Evolutionary conservation across 1,284 basidiomycete genomes (phyloP).

Genomic region (Boletus albobrunnescens): DNA sequence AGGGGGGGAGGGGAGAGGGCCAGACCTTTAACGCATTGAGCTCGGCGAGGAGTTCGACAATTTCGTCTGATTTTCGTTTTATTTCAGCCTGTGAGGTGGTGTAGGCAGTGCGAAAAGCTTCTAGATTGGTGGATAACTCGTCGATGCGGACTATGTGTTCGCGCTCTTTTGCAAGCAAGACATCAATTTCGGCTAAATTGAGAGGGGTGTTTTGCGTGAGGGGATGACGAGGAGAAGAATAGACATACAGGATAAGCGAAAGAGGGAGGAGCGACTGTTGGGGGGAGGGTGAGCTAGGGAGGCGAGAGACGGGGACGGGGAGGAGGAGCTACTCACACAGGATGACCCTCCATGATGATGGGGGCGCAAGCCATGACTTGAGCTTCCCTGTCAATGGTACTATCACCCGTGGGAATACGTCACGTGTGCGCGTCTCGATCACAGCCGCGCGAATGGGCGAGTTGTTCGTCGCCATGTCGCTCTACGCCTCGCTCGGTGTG

Average conservation of each 20-base stretch:
- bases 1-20: not conserved
- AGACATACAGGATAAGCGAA: slow-evolving; percentile 19
- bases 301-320: rapidly evolving
- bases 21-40: slow-evolving; percentile 25
- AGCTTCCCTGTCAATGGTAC: no score
- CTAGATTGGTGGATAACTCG: slow-evolving; percentile 26
- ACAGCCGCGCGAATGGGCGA: slow-evolving; percentile 10
- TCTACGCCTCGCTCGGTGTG: slow-evolving; percentile 35
- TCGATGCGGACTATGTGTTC: slow-evolving; percentile 19
- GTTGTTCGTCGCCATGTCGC: slow-evolving; percentile 25
- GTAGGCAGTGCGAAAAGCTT: slow-evolving; percentile 26
- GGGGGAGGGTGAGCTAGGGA: not conserved
- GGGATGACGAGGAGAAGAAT: no score
- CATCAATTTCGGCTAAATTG: slow-evolving; percentile 31
- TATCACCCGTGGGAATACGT: slow-evolving; percentile 23
- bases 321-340: slow-evolving; percentile 21
- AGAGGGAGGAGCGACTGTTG: slow-evolving; percentile 10
- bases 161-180: slow-evolving; percentile 21
- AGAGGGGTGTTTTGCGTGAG: not conserved
- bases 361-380: no score
- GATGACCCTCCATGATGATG: slow-evolving; percentile 11
- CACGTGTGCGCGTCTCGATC: slow-evolving; percentile 33
- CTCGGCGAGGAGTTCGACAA: slow-evolving; percentile 18
- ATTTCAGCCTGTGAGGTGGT: slow-evolving; percentile 20
- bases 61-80: slow-evolving; percentile 18